phyloP scores from a whole-genome alignment of 2,329 filamentous ascomycete genomes.

The Phoma sp. region DNA sequence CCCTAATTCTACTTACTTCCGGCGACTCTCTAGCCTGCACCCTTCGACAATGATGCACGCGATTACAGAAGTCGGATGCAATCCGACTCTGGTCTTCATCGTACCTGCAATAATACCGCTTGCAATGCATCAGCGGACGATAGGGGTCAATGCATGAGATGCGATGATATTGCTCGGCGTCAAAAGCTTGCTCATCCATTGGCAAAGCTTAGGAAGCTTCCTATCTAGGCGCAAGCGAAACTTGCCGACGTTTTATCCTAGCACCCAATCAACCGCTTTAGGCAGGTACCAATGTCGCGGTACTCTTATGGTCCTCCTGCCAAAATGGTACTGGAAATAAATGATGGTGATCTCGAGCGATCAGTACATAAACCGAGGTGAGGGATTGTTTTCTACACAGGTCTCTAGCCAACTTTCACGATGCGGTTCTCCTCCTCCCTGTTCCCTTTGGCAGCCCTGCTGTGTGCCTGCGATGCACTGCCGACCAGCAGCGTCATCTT shows the following conservation, averaged over 20 bases:
- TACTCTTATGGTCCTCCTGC: neutral
- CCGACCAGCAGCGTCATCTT: slow-evolving; percentile 22
- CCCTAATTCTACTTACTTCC: too few species aligned
- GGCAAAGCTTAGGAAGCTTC: slow-evolving; percentile 24
- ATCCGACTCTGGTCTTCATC: too few species aligned
- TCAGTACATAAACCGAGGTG: too few species aligned
- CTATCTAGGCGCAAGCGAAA: slow-evolving; percentile 10
- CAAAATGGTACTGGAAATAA: too few species aligned
- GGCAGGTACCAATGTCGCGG: slow-evolving; percentile 8
- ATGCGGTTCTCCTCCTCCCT: slow-evolving; percentile 6
- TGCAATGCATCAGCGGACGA: too few species aligned
- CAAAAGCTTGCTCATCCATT: slow-evolving; percentile 15
- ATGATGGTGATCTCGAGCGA: too few species aligned
- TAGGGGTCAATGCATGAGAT: too few species aligned
- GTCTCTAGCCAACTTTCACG: neutral
- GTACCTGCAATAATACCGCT: too few species aligned
- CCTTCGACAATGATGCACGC: too few species aligned
- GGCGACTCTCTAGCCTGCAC: too few species aligned
- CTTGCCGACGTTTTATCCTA: neutral
- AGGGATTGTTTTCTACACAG: neutral
- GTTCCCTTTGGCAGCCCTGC: slow-evolving; percentile 2
- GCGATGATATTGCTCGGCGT: neutral
- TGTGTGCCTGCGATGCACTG: slow-evolving; percentile 10
- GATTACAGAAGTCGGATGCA: too few species aligned
- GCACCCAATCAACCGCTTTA: slow-evolving; percentile 4